Conservation (phyloP, 2,329 filamentous ascomycete genomes). For the Aureobasidium sp. region DNA sequence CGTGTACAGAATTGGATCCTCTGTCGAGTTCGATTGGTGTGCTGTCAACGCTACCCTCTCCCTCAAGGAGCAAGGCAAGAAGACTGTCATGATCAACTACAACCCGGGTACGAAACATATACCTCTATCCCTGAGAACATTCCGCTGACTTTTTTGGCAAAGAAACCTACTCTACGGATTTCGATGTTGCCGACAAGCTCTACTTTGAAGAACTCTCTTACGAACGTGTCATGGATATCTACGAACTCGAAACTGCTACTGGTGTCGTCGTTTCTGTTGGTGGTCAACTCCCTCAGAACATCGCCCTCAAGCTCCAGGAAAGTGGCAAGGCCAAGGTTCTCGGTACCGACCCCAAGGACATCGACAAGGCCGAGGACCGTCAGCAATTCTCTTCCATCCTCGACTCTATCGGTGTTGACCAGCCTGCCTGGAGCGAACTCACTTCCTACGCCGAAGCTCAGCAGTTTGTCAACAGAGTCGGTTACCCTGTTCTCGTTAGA, state of each 20-base stretch:
- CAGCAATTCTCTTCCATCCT: conserved; percentile 98
- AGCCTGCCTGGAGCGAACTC: conserved; percentile 96
- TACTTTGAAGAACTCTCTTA: conserved; percentile 98
- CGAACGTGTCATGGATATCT: conserved; percentile 98
- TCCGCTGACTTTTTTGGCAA: conserved; percentile 46
- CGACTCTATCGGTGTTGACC: conserved; percentile 92
- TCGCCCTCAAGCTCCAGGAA: conserved; percentile 88
- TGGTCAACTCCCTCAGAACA: conserved; percentile 94
- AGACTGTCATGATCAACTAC: conserved; percentile 91
- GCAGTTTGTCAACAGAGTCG: conserved; percentile 72
- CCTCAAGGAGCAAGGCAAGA: conserved; percentile 78
- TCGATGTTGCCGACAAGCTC: conserved; percentile 78
- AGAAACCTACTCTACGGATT: conserved; percentile 76
- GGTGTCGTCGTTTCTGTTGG: conserved; percentile 94
- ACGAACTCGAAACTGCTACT: conserved; percentile 75
- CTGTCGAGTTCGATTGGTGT: conserved; percentile 98
- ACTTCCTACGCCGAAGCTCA: conserved; percentile 84
- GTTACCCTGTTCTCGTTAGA: conserved; percentile 90
- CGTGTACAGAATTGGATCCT: conserved; percentile 95
- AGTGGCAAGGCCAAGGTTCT: conserved; percentile 82
- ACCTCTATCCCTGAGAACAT: conserved; percentile 31
- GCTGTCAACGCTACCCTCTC: conserved; percentile 83
- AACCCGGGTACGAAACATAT: conserved; percentile 17
- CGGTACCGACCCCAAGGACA: conserved; percentile 85
- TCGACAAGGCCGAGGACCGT: conserved; percentile 95